Base-by-base conservation (phyloP, 228 moss, liverwort and hornwort genomes). In the Sphagnum fallax region DNA sequence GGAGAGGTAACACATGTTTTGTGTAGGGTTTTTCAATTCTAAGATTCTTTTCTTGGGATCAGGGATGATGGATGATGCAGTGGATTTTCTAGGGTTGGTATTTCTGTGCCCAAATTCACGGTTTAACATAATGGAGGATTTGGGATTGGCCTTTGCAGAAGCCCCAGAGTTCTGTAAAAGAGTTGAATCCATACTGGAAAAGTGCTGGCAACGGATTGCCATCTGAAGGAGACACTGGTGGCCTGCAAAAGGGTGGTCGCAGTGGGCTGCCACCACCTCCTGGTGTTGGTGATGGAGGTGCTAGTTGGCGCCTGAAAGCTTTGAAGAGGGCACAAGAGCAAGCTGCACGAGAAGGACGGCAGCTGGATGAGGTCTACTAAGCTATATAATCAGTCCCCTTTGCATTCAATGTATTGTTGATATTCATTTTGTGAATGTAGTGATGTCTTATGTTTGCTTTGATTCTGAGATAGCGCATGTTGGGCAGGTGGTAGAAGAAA, bases 281-380 rank as follows among this genome's bases (percentile, higher is more conserved):
- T 67, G 58, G 81, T 71, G 57, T 95, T 61, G 95, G 95, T 52
- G 95, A 92, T 72, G 95, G 95, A 84, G 95, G 95, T 83, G 95
- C 92, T 11, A 95, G 95, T 73, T 95, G 95, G 95, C 87, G 95
- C 71, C 79, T 90, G 84, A 95, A 95, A 73, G 89, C 87, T 47
- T 72, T 95, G 82, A 95, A 84, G 78, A 79, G 95, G 75, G 90
- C 92, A 50, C 89, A 92, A 75, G 92, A 95, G 87, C 87, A 82
- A 79, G 95, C 95, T 75, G 87, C 80, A 51, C 90, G 95, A 72
- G 95, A 95, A 72, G 92, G 95, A 49, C 89, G 73, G 72, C 72
- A 84, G 67, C 79, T 95, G 60, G 92, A 92, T 79, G 95, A 95
- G 95, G 95, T 95, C 16, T 53, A 64, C 64, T 47, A 71, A 62